These are phyloP conservation scores for Rhizophagus clarus DNA, from an alignment of 192 early-diverging fungal genomes.

Conservation along the genomic window DNA sequence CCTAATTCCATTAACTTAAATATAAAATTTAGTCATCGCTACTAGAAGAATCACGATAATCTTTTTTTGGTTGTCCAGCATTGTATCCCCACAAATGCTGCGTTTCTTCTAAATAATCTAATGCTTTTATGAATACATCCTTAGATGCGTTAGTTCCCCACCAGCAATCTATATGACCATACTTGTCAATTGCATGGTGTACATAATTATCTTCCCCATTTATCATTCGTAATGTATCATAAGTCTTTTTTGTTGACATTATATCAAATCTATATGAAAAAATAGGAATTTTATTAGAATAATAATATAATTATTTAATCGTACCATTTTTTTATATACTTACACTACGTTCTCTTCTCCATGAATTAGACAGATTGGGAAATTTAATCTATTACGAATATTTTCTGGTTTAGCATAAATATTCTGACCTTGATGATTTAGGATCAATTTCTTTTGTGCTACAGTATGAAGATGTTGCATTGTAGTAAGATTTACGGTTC, in stretches of 20 bases:
- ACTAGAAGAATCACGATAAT: not conserved
- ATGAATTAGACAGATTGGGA: slow-evolving; percentile 43
- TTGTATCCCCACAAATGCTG: slow-evolving; percentile 1
- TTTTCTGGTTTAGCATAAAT: slow-evolving; percentile 36
- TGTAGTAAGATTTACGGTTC: slow-evolving; percentile 42
- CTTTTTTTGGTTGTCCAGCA: not conserved
- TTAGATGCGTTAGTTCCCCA: slow-evolving; percentile 14
- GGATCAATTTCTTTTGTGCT: slow-evolving; percentile 32
- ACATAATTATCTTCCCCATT: not conserved
- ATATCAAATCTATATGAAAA: slow-evolving; percentile 5
- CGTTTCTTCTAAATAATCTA: slow-evolving; percentile 2
- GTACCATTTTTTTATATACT: not conserved
- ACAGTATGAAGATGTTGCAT: slow-evolving; percentile 31
- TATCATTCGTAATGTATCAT: slow-evolving; percentile 6
- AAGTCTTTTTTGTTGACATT: slow-evolving; percentile 9
- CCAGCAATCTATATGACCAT: slow-evolving; percentile 29
- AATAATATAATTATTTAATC: too few relatives aligned
- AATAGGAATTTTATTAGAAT: not conserved
- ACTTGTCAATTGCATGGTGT: not conserved
- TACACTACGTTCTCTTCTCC: slow-evolving; percentile 45
- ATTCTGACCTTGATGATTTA: slow-evolving; percentile 30
- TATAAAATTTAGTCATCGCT: not conserved
- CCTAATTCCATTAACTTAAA: too few relatives aligned
- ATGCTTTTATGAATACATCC: slow-evolving; percentile 19
- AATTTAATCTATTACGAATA: slow-evolving; percentile 36